Percentiles rank a stretch among this genome's conserved stretches.
These are phyloP conservation scores for Paramecium caudatum DNA, from an alignment of 73 alveolate species.

Conservation along the genomic window DNA sequence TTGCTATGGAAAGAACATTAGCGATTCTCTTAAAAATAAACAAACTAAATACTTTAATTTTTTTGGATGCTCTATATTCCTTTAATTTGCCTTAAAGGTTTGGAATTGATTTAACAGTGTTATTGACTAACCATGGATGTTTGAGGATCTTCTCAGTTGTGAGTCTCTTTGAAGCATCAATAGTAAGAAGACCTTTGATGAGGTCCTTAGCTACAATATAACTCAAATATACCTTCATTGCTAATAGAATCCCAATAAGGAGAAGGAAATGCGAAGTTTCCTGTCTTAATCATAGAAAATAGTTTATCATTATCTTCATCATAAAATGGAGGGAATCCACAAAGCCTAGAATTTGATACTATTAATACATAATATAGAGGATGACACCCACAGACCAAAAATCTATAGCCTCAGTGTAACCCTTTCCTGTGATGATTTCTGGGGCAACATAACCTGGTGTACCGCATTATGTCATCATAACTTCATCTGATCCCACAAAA, in stretches of 20 bases:
- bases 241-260: constrained; percentile 75
- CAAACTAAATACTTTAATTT: constrained; percentile 45
- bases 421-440: constrained; percentile 79
- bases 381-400: constrained; percentile 85
- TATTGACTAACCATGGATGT: constrained; percentile 90
- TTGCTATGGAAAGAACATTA: constrained; percentile 9
- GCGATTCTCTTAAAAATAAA: constrained; percentile 22
- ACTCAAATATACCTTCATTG: constrained; percentile 59
- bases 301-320: constrained; percentile 80
- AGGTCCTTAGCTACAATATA: constrained; percentile 85
- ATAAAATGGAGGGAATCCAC: constrained; percentile 84
- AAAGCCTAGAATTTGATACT: constrained; percentile 65
- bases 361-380: constrained; percentile 76
- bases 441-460: constrained; percentile 89
- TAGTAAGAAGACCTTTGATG: constrained; percentile 81
- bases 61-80: constrained; percentile 83
- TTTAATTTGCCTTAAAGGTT: constrained; percentile 83
- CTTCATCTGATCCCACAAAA: constrained; percentile 71
- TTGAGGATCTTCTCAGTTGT: constrained; percentile 78
- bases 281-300: constrained; percentile 47
- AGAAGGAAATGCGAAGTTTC: constrained; percentile 71
- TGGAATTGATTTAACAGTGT: constrained; percentile 91
- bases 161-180: constrained; percentile 87
- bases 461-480: constrained; percentile 81
- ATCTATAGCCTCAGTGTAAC: constrained; percentile 81